Evolutionary conservation across 371 early-diverging fungal species (phyloP).

Genomic region (Rhizopus stolonifer): DNA sequence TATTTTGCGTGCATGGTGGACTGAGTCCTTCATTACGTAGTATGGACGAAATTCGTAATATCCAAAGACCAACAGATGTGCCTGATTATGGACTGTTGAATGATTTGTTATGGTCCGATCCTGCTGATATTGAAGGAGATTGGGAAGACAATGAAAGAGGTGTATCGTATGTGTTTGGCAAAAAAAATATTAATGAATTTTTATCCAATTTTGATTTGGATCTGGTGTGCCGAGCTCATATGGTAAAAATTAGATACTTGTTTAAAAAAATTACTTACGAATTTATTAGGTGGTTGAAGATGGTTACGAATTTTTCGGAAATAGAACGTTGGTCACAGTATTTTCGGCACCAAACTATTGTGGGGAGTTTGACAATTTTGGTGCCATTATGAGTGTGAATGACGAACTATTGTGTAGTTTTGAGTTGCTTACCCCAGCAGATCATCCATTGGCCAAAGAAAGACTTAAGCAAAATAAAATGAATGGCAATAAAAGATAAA

Average conservation of each 20-base stretch:
- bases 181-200: constrained; percentile 82
- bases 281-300: constrained; percentile 89
- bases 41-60: constrained; percentile 87
- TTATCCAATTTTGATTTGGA: constrained; percentile 85
- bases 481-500: too few species aligned
- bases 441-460: too few species aligned
- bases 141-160: constrained; percentile 99
- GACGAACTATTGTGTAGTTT: constrained; percentile 87
- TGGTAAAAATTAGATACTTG: constrained; percentile 38
- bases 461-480: too few species aligned
- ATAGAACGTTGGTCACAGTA: constrained; percentile 92
- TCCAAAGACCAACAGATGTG: constrained; percentile 89
- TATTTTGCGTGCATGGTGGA: constrained; percentile 97
- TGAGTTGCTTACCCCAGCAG: constrained; percentile 41
- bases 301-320: constrained; percentile 99
- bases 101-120: constrained; percentile 91
- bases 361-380: constrained; percentile 95
- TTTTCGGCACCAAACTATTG: constrained; percentile 99
- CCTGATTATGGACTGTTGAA: constrained; percentile 89
- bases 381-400: constrained; percentile 92
- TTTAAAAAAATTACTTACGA: not conserved
- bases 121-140: constrained; percentile 67
- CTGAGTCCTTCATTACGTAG: constrained; percentile 39
- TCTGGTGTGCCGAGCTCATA: constrained; percentile 95
- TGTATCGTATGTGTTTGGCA: constrained; percentile 93